Percentiles rank a stretch among this genome's conserved stretches.
These are phyloP conservation scores for Dysphania ambrosioides DNA, from an alignment of 148 eudicot genomes.

Conservation along the genomic window DNA sequence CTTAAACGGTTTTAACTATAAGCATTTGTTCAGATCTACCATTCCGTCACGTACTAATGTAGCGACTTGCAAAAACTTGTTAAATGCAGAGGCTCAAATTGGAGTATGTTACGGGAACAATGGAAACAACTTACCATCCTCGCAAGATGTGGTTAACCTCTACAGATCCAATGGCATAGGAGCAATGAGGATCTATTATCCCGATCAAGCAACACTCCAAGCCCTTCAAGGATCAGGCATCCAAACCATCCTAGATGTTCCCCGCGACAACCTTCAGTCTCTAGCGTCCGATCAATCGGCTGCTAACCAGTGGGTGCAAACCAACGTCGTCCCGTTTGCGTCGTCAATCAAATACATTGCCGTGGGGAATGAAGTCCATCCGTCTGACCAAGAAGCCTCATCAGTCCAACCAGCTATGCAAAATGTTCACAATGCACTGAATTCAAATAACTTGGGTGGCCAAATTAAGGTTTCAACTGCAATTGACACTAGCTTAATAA, in stretches of 20 bases:
- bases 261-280: conserved; percentile 24
- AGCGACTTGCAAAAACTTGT: background rate
- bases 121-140: conserved; percentile 34
- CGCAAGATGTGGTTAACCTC: conserved; percentile 22
- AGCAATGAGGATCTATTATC: conserved; percentile 37
- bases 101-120: conserved; percentile 36
- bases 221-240: conserved; percentile 34
- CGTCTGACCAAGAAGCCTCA: conserved; percentile 15
- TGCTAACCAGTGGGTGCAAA: conserved; percentile 33
- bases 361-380: conserved; percentile 36
- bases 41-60: too few relatives aligned
- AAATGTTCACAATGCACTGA: conserved; percentile 31
- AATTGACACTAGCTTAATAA: conserved; percentile 12
- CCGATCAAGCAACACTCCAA: conserved; percentile 21
- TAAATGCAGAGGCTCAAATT: conserved; percentile 36
- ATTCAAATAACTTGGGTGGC: conserved; percentile 7
- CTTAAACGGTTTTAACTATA: too few relatives aligned
- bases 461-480: conserved; percentile 34
- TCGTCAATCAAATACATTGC: conserved; percentile 37
- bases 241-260: conserved; percentile 32
- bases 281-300: conserved; percentile 12
- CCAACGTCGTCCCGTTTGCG: conserved; percentile 27
- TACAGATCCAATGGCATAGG: conserved; percentile 30
- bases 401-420: conserved; percentile 38
- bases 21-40: too few relatives aligned